Percentiles rank a stretch among this genome's conserved stretches.
phyloP scores from a whole-genome alignment of 768 basidiomycete species.

The Leccinum fibrillosum region DNA sequence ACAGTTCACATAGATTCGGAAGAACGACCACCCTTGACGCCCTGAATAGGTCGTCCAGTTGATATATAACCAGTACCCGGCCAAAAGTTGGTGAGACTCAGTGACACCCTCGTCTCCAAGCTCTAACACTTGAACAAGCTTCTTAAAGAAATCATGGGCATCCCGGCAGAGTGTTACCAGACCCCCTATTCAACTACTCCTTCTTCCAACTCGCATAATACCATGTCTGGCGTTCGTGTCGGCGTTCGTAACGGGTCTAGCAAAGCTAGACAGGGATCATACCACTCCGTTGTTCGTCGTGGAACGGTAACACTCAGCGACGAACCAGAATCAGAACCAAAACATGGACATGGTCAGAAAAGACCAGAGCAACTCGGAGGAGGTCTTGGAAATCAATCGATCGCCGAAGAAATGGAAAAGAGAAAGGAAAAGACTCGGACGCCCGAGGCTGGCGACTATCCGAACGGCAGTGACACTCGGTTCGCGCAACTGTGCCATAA shows the following conservation, averaged over 20 bases:
- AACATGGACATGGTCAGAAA: neutral
- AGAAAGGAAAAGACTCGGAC: neutral
- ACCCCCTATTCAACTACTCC: neutral
- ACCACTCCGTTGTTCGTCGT: neutral
- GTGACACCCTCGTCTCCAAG: neutral
- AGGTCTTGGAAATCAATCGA: neutral
- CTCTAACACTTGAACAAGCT: neutral
- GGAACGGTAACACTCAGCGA: neutral
- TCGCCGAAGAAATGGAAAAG: neutral
- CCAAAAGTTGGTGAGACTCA: neutral
- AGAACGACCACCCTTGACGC: neutral
- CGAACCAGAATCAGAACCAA: neutral
- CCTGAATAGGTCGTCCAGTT: neutral
- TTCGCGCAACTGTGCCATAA: neutral
- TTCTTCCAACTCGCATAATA: neutral
- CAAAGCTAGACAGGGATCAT: neutral
- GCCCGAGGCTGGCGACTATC: neutral
- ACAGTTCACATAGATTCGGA: neutral
- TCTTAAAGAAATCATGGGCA: neutral
- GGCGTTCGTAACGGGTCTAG: neutral
- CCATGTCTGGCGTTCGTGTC: neutral
- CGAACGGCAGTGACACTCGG: neutral
- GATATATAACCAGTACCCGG: neutral
- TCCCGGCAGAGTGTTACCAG: neutral
- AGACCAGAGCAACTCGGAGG: neutral